Evolutionary conservation across 495 filamentous ascomycete genomes (phyloP), one percentile per base, ranked within the genome.

Genomic region (Trichocladium antarcticum): DNA sequence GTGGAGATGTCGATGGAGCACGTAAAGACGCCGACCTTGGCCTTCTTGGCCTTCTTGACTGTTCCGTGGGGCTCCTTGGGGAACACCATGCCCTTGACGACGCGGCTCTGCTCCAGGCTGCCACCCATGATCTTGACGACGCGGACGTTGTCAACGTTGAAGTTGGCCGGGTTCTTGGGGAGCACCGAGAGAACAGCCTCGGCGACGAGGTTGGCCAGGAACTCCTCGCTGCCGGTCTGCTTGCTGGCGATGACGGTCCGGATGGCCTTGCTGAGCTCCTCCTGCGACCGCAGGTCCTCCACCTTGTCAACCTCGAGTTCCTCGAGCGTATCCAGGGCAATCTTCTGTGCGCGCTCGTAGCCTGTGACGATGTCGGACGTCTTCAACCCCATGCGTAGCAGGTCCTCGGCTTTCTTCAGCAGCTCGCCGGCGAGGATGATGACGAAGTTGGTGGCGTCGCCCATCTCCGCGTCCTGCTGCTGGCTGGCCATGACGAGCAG

Each of bases 81-180:
- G 64, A 99, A 96, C 24, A 99, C 93, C 93, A 99, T 99, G 57
- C 93, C 93, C 75, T 85, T 95, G 31, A 99, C 84, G 19, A 99
- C 92, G 52, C 80, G 80, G 60, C 85, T 92, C 68, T 97, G 89
- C 61, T 87, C 85, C 60, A 97, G 74, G 62, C 82, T 86, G 50
- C 93, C 92, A 54, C 93, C 93, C 93, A 99, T 96, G 57, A 99
- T 97, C 74, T 99, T 99, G 49, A 99, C 93, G 50, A 99, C 93
- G 42, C 93, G 87, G 55, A 99, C 81, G 63, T 97, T 99, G 74
- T 99, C 93, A 56, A 99, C 93, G 69, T 97, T 99, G 74, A 99
- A 99, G 73, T 96, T 95, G 63, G 74, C 65, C n/a, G 93, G 85
- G 72, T 97, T 93, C 74, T 95, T 97, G 51, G 93, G 93, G 39